These are phyloP conservation scores for Pseudopyricularia javanii DNA, from an alignment of 2,329 filamentous ascomycete species.

Conservation along the genomic window DNA sequence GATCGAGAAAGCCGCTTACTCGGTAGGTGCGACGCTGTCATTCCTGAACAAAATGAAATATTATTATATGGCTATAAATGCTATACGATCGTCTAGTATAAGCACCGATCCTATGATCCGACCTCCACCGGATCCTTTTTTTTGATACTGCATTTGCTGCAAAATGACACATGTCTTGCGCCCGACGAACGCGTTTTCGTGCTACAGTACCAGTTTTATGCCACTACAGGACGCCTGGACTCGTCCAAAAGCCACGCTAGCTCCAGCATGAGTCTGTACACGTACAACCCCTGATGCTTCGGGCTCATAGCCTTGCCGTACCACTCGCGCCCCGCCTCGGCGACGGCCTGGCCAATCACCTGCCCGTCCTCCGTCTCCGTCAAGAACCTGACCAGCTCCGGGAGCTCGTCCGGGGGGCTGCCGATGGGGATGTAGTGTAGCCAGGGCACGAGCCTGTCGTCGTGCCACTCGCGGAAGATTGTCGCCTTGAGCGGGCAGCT, in stretches of 20 bases:
- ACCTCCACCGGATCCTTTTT: no score
- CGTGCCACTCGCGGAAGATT: constrained; percentile 43
- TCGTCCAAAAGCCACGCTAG: constrained; percentile 27
- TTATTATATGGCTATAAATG: no score
- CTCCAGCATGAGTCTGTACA: constrained; percentile 48
- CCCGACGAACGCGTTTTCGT: no score
- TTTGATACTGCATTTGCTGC: no score
- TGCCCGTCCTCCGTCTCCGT: constrained; percentile 31
- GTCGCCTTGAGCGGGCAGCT: constrained; percentile 38
- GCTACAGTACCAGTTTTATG: not conserved
- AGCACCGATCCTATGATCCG: no score
- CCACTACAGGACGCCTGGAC: not conserved
- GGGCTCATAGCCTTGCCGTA: constrained; percentile 37
- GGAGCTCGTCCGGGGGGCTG: constrained; percentile 34
- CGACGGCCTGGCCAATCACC: constrained; percentile 33
- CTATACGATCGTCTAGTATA: no score
- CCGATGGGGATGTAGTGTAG: constrained; percentile 43
- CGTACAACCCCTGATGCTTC: constrained; percentile 45
- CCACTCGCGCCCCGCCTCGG: constrained; percentile 41
- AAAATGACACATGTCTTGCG: no score
- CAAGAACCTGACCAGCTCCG: constrained; percentile 35
- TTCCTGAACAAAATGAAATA: no score
- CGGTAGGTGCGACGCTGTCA: no score
- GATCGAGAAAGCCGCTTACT: no score
- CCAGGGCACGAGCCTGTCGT: constrained; percentile 42